Evolutionary conservation across 2,329 filamentous ascomycete genomes (phyloP), one percentile per base, ranked within the genome.

Genomic region (Fusarium brachygibbosum): DNA sequence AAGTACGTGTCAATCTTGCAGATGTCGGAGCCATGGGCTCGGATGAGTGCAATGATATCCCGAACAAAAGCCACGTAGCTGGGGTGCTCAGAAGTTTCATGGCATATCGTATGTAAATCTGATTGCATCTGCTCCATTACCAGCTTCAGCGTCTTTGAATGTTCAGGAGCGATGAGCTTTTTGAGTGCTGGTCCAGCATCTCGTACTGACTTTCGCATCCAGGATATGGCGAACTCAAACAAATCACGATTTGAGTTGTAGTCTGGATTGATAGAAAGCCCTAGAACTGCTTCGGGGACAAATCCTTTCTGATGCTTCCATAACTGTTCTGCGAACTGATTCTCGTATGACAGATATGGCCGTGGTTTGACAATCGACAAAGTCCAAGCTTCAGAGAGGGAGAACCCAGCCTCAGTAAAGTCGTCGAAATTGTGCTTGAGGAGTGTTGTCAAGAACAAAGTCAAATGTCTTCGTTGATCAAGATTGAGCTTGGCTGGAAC

Each of bases 1-100:
- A 86, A 89, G 73, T 86, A 89, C 3, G 79, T 74, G 69, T 89
- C 86, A 6, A 89, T 79, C 1, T 79, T 76, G 74, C 85, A 87
- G 37, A 89, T 81, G 46, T 87, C 85, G 25, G 82, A 77, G 6
- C 82, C 85, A 69, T 88, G 82, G 1, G 85, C 84, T 72, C 84
- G 83, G 70, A 89, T 85, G 28, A 88, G 77, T 5, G 81, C 81
- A 58, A 89, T 82, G 44, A 88, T 81, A 19, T 79, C 77, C 35
- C 83, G 84, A 14, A 87, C 80, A 69, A 89, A 89, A 1, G 75
- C 73, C 48, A 89, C 82, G 68, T 86, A 87, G 34, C 73, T 62
- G 3, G 75, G 69, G 59, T 89, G 87, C 41, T 83, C 81, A 2
- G 66, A 72, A n/a, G 78, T 71, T 41, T 79, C 74, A 4, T 77